Evolutionary conservation across 176 grass and related monocot species (phyloP).

Genomic region (Paspalum vaginatum): DNA sequence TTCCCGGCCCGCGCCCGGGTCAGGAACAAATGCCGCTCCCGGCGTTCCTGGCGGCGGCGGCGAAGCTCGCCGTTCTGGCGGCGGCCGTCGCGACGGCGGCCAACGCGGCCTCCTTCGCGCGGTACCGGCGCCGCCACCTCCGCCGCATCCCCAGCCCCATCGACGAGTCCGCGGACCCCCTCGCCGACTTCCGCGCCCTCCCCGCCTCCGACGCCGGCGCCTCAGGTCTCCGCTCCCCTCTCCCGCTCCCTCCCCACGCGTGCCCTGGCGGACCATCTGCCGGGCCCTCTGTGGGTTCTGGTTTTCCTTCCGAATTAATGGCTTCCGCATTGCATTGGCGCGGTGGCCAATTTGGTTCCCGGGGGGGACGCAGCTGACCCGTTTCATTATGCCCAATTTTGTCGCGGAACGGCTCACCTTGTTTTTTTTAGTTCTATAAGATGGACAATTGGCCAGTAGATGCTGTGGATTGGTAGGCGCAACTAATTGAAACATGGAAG

Average conservation of each 20-base stretch:
- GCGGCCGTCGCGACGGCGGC: slow-evolving; percentile 55
- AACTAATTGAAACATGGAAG: not conserved
- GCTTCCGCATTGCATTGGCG: not conserved
- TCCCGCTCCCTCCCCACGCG: not conserved
- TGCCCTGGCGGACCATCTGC: too few relatives aligned
- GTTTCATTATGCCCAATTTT: not conserved
- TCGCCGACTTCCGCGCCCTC: slow-evolving; percentile 69
- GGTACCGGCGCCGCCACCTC: slow-evolving; percentile 69
- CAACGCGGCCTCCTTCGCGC: slow-evolving; percentile 66
- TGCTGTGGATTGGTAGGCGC: not conserved
- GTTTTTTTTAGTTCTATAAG: not conserved
- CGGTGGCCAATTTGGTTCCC: slow-evolving; percentile 9
- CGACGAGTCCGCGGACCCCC: slow-evolving; percentile 65
- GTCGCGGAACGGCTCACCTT: not conserved
- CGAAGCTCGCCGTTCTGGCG: slow-evolving; percentile 65
- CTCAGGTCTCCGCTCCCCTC: slow-evolving; percentile 10
- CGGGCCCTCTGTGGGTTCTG: too few relatives aligned
- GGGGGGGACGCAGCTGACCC: too few relatives aligned
- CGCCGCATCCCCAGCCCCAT: slow-evolving; percentile 63
- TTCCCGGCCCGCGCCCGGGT: too few relatives aligned
- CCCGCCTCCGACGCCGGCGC: not conserved
- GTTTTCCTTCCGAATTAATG: not conserved
- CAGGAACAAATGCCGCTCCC: slow-evolving; percentile 49
- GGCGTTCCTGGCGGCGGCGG: slow-evolving; percentile 57
- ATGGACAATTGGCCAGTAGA: not conserved